Conservation (phyloP, 1,284 basidiomycete species). For the Heliocybe sulcata region DNA sequence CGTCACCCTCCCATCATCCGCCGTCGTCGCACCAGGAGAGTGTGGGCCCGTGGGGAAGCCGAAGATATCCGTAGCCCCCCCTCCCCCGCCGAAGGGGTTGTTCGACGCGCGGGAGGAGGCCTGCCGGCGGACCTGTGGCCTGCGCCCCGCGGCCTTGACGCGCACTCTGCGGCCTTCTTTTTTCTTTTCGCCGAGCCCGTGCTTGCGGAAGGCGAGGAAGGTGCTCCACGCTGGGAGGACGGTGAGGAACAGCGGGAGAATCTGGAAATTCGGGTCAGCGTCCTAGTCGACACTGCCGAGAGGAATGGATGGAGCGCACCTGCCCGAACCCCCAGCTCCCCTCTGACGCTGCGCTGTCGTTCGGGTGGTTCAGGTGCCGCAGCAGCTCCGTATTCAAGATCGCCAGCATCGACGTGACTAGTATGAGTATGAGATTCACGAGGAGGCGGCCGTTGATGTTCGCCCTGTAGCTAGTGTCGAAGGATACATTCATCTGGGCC, state of each 20-base stretch:
- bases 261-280: too few relatives aligned
- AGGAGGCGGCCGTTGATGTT: conserved; percentile 8
- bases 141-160: not conserved
- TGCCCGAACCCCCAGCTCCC: conserved; percentile 20
- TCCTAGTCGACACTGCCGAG: too few relatives aligned
- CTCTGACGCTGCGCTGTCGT: conserved; percentile 7
- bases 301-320: conserved; percentile 10
- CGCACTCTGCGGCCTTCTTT: not conserved
- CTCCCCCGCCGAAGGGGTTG: not conserved
- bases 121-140: not conserved
- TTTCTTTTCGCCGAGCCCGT: conserved; percentile 4
- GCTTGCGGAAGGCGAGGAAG: conserved; percentile 8
- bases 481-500: too few relatives aligned
- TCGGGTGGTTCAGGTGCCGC: conserved; percentile 19
- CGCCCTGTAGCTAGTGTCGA: not conserved
- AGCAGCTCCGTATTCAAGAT: conserved; percentile 22
- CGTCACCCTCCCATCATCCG: not conserved
- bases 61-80: not conserved
- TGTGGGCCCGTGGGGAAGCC: not conserved
- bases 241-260: conserved; percentile 12
- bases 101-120: not conserved
- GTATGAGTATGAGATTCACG: conserved; percentile 11
- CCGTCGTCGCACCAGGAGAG: not conserved
- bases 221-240: conserved; percentile 8
- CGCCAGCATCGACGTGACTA: conserved; percentile 14